These are phyloP conservation scores for Aspergillus carbonarius DNA, from an alignment of 2,329 filamentous ascomycete genomes.

Conservation along the genomic window DNA sequence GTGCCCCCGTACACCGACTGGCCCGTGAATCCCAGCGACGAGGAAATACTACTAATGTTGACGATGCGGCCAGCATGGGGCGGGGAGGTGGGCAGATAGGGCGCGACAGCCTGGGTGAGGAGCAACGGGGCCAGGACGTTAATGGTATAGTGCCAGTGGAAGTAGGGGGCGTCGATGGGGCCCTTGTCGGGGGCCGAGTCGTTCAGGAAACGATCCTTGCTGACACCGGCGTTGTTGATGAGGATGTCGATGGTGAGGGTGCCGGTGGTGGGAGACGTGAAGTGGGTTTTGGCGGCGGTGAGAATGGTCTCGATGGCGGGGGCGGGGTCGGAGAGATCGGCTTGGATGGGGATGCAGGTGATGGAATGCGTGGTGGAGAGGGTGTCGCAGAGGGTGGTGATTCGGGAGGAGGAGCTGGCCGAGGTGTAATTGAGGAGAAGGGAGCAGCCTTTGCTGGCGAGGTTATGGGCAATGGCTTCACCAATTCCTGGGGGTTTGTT, in stretches of 20 bases:
- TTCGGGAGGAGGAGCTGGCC: constrained; percentile 55
- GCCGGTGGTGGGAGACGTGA: constrained; percentile 54
- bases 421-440: constrained; percentile 72
- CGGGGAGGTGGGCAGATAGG: constrained; percentile 64
- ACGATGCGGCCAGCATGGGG: constrained; percentile 62
- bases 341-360: constrained; percentile 63
- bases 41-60: constrained; percentile 60
- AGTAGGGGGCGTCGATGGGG: constrained; percentile 61
- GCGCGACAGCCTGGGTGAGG: constrained; percentile 69
- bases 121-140: constrained; percentile 82
- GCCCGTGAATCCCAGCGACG: constrained; percentile 56
- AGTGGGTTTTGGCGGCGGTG: constrained; percentile 58
- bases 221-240: constrained; percentile 79
- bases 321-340: constrained; percentile 65
- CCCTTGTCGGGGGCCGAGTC: constrained; percentile 56
- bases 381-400: constrained; percentile 55
- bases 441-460: constrained; percentile 70
- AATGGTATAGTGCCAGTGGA: constrained; percentile 70
- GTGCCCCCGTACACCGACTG: constrained; percentile 66
- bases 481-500: constrained; percentile 72
- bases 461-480: constrained; percentile 64
- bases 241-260: constrained; percentile 68
- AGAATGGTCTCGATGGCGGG: constrained; percentile 61
- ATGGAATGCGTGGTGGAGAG: constrained; percentile 60
- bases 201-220: constrained; percentile 57